Evolutionary conservation across 345 rosid genomes (phyloP).

Genomic region (Pistacia vera): DNA sequence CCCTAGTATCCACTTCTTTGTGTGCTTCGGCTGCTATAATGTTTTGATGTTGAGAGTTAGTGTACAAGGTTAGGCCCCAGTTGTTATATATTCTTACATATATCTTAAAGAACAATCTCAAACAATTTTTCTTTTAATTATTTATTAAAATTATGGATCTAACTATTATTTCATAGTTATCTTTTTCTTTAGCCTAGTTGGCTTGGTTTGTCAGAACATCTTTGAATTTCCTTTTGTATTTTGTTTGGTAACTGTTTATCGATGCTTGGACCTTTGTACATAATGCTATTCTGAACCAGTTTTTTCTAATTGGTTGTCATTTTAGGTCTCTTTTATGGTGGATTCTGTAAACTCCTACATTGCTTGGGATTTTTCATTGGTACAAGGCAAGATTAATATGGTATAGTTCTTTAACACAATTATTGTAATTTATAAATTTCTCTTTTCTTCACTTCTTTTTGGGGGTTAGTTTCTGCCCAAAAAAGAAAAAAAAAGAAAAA

Average conservation of each 20-base stretch:
- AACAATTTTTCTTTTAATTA: not conserved
- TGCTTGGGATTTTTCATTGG: constrained; percentile 94
- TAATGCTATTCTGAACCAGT: not conserved
- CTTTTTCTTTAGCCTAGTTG: not conserved
- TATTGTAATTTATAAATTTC: constrained; percentile 3
- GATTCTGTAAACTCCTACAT: constrained; percentile 89
- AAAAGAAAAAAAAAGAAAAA: too few species aligned
- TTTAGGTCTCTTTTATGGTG: constrained; percentile 77
- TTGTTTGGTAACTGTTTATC: not conserved
- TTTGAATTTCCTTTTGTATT: not conserved
- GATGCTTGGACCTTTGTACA: not conserved
- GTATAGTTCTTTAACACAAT: constrained; percentile 41
- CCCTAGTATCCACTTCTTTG: not conserved
- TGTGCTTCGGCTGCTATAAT: not conserved
- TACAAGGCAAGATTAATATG: constrained; percentile 82
- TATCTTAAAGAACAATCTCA: not conserved
- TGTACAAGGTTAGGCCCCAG: too few species aligned
- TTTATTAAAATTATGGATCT: not conserved
- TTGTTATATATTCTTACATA: too few species aligned
- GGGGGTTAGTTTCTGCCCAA: too few species aligned
- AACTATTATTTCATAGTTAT: not conserved
- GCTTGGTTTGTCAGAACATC: not conserved
- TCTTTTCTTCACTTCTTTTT: constrained; percentile 7
- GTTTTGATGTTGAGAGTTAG: not conserved
- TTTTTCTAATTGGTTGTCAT: constrained; percentile 15